phyloP scores from a whole-genome alignment of 192 early-diverging fungal genomes.

The Entrophospora sp. region DNA sequence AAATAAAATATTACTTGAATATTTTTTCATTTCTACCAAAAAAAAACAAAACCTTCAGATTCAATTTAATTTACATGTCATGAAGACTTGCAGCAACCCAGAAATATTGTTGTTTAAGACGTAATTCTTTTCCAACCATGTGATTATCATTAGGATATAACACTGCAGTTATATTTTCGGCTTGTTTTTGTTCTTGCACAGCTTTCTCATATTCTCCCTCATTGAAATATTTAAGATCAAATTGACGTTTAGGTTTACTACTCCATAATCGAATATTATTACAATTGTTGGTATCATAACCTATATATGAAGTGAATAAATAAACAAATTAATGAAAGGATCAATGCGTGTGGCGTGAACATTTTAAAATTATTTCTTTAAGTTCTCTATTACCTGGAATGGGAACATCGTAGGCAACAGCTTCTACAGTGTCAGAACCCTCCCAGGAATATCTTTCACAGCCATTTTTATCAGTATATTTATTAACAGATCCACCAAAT shows the following conservation, averaged over 20 bases:
- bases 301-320: background rate
- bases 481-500: slow-evolving; percentile 84
- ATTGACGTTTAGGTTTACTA: slow-evolving; percentile 81
- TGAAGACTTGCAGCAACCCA: slow-evolving; percentile 86
- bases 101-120: slow-evolving; percentile 97
- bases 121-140: slow-evolving; percentile 90
- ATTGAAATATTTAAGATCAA: slow-evolving; percentile 83
- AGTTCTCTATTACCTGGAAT: too few species aligned
- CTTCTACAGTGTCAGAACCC: slow-evolving; percentile 75
- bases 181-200: slow-evolving; percentile 82
- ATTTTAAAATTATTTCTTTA: too few species aligned
- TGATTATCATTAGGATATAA: slow-evolving; percentile 99
- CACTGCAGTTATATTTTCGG: slow-evolving; percentile 91
- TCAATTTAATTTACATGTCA: slow-evolving; percentile 44
- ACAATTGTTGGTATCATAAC: slow-evolving; percentile 82
- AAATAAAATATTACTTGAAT: slow-evolving; percentile 14
- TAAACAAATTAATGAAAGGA: background rate
- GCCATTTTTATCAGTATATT: slow-evolving; percentile 55
- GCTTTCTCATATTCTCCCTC: slow-evolving; percentile 88
- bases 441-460: slow-evolving; percentile 73
- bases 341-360: too few species aligned
- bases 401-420: slow-evolving; percentile 94
- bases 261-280: slow-evolving; percentile 98
- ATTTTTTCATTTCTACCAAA: too few species aligned
- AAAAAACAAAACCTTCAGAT: too few species aligned